phyloP scores from a whole-genome alignment of 768 basidiomycete species.

The Boletus insuetus region DNA sequence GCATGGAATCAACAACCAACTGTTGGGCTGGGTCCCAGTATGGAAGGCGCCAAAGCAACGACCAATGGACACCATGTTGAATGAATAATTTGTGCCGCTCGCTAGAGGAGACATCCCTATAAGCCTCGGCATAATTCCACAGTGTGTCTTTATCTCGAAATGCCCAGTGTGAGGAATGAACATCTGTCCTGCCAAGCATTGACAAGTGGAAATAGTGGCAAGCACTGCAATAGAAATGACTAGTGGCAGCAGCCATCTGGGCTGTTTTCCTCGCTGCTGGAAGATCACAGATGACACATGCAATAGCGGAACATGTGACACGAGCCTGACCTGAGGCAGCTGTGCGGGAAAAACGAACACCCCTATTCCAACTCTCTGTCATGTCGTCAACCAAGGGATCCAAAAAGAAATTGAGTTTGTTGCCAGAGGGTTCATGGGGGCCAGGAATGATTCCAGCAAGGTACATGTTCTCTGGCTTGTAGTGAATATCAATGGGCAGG shows the following conservation, averaged over 20 bases:
- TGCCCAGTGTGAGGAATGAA: too few species aligned
- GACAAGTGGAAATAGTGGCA: slow-evolving; percentile 22
- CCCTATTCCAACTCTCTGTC: slow-evolving; percentile 3
- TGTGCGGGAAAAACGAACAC: background rate
- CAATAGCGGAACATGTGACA: slow-evolving; percentile 2
- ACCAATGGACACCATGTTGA: too few species aligned
- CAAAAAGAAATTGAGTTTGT: slow-evolving; percentile 32
- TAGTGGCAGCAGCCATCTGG: slow-evolving; percentile 19
- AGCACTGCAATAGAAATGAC: slow-evolving; percentile 31
- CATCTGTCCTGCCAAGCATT: too few species aligned
- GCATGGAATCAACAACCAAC: too few species aligned
- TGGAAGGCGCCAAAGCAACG: too few species aligned
- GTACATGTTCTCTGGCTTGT: slow-evolving; percentile 31
- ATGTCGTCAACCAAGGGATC: slow-evolving; percentile 31
- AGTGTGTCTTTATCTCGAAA: too few species aligned
- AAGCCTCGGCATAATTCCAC: too few species aligned
- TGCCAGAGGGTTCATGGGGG: slow-evolving; percentile 23
- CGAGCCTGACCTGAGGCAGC: too few species aligned
- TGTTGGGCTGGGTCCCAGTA: too few species aligned
- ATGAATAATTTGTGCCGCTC: too few species aligned
- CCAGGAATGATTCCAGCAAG: slow-evolving; percentile 32
- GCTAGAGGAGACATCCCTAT: too few species aligned
- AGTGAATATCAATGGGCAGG: slow-evolving; percentile 9
- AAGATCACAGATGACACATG: slow-evolving; percentile 30
- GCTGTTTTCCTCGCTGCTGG: slow-evolving; percentile 27